Conservation (phyloP, 2,329 filamentous ascomycete species). For the Penicillium sp. region DNA sequence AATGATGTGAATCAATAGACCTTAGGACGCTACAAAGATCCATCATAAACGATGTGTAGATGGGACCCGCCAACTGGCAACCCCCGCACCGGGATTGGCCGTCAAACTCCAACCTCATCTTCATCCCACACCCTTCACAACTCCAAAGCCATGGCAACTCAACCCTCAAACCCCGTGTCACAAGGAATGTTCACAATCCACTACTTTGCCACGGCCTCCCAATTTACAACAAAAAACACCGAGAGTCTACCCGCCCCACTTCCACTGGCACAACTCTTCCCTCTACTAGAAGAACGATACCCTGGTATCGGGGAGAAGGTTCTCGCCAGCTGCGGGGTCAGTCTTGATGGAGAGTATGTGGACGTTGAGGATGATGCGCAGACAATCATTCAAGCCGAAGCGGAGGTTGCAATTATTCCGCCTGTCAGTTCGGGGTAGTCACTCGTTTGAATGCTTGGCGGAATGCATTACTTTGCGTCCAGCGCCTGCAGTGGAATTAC, state of each 20-base stretch:
- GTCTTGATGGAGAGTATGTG: conserved; percentile 47
- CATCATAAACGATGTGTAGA: neutral
- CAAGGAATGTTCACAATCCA: conserved; percentile 42
- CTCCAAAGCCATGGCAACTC: neutral
- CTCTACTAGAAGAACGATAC: conserved; percentile 40
- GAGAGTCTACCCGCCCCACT: conserved; percentile 44
- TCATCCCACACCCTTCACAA: neutral
- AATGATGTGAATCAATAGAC: no score
- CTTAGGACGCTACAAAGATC: no score
- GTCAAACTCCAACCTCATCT: neutral
- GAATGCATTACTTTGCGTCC: neutral
- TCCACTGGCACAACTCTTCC: conserved; percentile 39
- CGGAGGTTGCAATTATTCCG: conserved; percentile 50
- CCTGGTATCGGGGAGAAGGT: conserved; percentile 44
- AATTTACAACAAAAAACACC: conserved; percentile 42
- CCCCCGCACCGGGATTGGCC: conserved; percentile 7
- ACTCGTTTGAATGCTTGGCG: neutral
- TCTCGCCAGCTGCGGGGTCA: conserved; percentile 42
- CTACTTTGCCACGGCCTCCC: conserved; percentile 48
- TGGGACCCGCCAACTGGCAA: neutral
- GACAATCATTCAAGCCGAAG: conserved; percentile 35
- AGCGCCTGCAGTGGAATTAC: neutral
- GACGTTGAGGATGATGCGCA: conserved; percentile 33
- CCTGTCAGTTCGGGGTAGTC: conserved; percentile 49
- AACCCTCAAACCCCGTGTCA: neutral